A percentile compares a stretch with the other conserved stretches of the same genome.
These are phyloP conservation scores for Botrytis aclada DNA, from an alignment of 2,329 filamentous ascomycete species.

Conservation along the genomic window DNA sequence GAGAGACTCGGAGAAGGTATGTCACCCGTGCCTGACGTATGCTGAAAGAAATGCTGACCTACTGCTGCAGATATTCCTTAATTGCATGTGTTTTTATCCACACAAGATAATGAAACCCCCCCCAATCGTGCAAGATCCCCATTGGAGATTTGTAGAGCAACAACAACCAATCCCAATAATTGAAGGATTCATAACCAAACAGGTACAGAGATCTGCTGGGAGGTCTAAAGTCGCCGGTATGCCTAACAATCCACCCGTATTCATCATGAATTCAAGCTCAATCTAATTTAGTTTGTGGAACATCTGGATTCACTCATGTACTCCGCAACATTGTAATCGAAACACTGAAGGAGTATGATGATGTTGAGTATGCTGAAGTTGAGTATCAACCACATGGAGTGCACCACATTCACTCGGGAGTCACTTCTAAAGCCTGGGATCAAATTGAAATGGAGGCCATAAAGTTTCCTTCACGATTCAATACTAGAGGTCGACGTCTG, in stretches of 20 bases:
- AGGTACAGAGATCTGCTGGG: not conserved
- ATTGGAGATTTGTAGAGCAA: not conserved
- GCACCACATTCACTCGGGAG: not conserved
- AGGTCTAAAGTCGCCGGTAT: not conserved
- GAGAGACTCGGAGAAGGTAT: not conserved
- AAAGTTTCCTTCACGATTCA: not conserved
- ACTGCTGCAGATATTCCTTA: not conserved
- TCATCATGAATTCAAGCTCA: not conserved
- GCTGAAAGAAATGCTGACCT: not conserved
- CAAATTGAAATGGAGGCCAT: not conserved
- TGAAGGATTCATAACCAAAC: not conserved
- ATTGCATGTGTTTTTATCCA: not conserved
- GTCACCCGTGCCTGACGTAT: not conserved
- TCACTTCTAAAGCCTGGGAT: not conserved
- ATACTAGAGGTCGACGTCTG: not conserved
- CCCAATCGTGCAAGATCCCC: not conserved
- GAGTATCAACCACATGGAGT: not conserved
- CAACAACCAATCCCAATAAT: not conserved
- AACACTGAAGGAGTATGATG: not conserved
- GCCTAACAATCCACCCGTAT: not conserved
- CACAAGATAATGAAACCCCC: not conserved
- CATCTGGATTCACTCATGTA: not conserved
- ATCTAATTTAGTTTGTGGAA: not conserved
- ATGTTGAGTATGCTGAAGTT: not conserved
- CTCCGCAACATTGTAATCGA: not conserved